Evolutionary conservation across 768 basidiomycete genomes (phyloP), one percentile per base, ranked within the genome.

Genomic region (Leccinellum albellum): DNA sequence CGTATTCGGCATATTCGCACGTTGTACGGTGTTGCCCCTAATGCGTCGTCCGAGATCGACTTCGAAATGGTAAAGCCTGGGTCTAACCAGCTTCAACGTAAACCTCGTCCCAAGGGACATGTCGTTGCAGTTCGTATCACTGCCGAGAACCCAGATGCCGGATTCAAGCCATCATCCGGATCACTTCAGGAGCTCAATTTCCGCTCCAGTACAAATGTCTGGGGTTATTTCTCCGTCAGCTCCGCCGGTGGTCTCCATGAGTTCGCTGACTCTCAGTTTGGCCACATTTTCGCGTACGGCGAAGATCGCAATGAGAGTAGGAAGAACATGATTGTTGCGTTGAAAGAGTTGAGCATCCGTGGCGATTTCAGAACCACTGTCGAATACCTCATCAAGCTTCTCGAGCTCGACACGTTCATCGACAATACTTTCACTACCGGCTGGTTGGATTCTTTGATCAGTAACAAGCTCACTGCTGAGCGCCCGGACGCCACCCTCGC

Each of bases 51-150:
- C 44, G 89, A 92, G 67, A 98, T 99, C 66, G 97, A 99, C 74
- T 99, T 99, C 63, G 95, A 98, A 66, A 91, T 97, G 82, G 78
- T 84, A 57, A 88, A 89, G 62, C 95, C 96, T 17, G 93, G 91
- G 53, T 87, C 89, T 20, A 87, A 83, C 68, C 83, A 88, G 69
- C 83, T 90, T 31, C 97, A 98, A 73, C 90, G 96, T 65, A 97
- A 91, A 74, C 97, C 97, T 40, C 83, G 84, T 28, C 97, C 97
- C 51, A 98, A 98, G 74, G 97, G 97, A 31, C 97, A 99, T 70
- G 97, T 98, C 62, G 91, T 99, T 64, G 97, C 97, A 42, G 97
- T 98, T 63, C 95, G 97, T 67, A 98, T 99, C 73, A 99, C 97
- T 6, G 96, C 95, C 31, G 97, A 99, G 76, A 99, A 99, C 73